phyloP scores from a whole-genome alignment of 129 eudicot genomes.

The Cynara cardunculus region DNA sequence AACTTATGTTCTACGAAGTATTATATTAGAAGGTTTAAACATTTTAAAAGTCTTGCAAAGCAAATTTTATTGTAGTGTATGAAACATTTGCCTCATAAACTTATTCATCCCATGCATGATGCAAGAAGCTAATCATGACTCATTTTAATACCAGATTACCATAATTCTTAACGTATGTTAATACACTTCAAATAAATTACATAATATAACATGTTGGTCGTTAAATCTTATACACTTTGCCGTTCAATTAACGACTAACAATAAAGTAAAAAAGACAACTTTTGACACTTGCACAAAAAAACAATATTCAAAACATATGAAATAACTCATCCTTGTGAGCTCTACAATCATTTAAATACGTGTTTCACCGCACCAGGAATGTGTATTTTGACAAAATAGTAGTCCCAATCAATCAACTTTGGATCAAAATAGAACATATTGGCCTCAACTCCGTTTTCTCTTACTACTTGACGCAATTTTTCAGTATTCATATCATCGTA shows the following conservation, averaged over 20 bases:
- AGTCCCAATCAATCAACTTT: conserved; percentile 61
- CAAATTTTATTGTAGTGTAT: too few species aligned
- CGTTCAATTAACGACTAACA: conserved; percentile 11
- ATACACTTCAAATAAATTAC: conserved; percentile 2
- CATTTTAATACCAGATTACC: not conserved
- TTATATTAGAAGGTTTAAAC: too few species aligned
- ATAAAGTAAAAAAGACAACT: not conserved
- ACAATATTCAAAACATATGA: not conserved
- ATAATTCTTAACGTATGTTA: not conserved
- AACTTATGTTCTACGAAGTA: too few species aligned
- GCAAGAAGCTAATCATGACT: not conserved
- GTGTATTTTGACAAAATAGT: conserved; percentile 59
- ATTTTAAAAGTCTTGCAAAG: too few species aligned
- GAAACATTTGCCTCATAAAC: too few species aligned
- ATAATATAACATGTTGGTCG: not conserved
- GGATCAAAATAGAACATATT: conserved; percentile 75
- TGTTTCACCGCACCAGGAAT: conserved; percentile 75
- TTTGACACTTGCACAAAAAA: conserved; percentile 13
- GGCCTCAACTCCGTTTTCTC: conserved; percentile 38
- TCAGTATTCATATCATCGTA: conserved; percentile 82
- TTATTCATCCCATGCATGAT: not conserved
- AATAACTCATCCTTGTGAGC: not conserved
- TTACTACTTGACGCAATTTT: conserved; percentile 51
- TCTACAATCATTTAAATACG: conserved; percentile 52
- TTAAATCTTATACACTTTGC: not conserved